A percentile compares a stretch with the other conserved stretches of the same genome.
Conservation (phyloP, 139 green algal genomes). For the Asterochloris sp. region DNA sequence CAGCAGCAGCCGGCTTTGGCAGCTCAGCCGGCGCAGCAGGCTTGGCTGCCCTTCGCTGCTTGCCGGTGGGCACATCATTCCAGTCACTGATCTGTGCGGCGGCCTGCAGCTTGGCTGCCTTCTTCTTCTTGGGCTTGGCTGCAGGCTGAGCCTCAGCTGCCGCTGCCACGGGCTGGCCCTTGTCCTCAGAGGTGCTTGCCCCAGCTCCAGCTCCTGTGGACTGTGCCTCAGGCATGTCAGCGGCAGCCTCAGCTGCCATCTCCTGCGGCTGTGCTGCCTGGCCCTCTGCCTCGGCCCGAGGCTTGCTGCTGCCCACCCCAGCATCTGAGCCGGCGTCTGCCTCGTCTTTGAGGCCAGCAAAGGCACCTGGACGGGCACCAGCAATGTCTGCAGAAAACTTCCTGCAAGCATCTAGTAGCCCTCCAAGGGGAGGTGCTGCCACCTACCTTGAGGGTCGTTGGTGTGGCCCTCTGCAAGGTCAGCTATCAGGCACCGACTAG, state of each 20-base stretch:
- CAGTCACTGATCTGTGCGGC: background rate
- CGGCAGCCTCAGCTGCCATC: background rate
- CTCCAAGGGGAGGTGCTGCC: too few species aligned
- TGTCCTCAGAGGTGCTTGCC: background rate
- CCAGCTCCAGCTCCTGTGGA: background rate
- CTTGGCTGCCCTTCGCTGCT: background rate
- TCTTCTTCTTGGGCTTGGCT: background rate
- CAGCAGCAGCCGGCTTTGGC: background rate
- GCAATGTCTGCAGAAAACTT: too few species aligned
- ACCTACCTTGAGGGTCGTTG: too few species aligned
- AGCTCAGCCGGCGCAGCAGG: background rate
- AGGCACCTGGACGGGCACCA: background rate
- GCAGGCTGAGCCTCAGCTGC: background rate
- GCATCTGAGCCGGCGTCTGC: too few species aligned
- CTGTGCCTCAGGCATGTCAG: background rate
- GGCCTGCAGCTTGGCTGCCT: too few species aligned
- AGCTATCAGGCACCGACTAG: too few species aligned
- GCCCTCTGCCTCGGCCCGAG: too few species aligned
- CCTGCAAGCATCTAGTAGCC: too few species aligned
- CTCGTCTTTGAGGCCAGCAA: background rate
- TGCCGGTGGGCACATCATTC: background rate
- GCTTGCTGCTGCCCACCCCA: background rate
- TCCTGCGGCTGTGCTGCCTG: background rate
- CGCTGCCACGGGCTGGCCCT: background rate
- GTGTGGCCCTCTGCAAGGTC: too few species aligned